These are phyloP conservation scores for Solanum pimpinellifolium DNA, from an alignment of 257 asterid species.

Conservation along the genomic window DNA sequence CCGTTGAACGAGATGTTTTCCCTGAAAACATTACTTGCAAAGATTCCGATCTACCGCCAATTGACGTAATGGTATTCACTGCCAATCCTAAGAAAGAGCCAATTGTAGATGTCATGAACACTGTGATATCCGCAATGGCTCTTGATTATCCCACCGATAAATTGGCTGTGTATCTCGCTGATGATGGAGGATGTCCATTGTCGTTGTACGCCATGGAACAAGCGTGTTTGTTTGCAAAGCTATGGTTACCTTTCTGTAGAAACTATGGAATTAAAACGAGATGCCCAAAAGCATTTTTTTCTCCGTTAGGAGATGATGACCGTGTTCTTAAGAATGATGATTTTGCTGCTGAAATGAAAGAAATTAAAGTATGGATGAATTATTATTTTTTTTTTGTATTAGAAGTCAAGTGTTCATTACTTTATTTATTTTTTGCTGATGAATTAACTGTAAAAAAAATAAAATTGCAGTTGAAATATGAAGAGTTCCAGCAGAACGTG, in stretches of 20 bases:
- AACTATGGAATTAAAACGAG: constrained; percentile 27
- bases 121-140: constrained; percentile 65
- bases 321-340: not conserved
- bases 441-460: not conserved
- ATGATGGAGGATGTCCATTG: constrained; percentile 42
- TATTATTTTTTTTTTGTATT: not conserved
- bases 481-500: constrained; percentile 50
- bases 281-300: constrained; percentile 43
- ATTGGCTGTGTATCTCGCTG: constrained; percentile 48
- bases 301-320: constrained; percentile 1
- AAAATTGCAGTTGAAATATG: constrained; percentile 37
- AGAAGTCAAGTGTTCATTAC: not conserved
- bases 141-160: constrained; percentile 53
- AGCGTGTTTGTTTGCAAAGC: constrained; percentile 31
- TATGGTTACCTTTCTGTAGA: constrained; percentile 56
- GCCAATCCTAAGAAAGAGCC: constrained; percentile 60
- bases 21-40: constrained; percentile 31
- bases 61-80: constrained; percentile 57
- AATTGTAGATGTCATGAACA: constrained; percentile 46
- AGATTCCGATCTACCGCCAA: constrained; percentile 23
- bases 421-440: not conserved
- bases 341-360: constrained; percentile 9
- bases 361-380: constrained; percentile 11
- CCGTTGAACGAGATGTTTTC: constrained; percentile 22
- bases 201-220: constrained; percentile 22